These are phyloP conservation scores for Cyberlindnera nakhonratchasimensis DNA, from an alignment of 805 yeast species.

Conservation along the genomic window DNA sequence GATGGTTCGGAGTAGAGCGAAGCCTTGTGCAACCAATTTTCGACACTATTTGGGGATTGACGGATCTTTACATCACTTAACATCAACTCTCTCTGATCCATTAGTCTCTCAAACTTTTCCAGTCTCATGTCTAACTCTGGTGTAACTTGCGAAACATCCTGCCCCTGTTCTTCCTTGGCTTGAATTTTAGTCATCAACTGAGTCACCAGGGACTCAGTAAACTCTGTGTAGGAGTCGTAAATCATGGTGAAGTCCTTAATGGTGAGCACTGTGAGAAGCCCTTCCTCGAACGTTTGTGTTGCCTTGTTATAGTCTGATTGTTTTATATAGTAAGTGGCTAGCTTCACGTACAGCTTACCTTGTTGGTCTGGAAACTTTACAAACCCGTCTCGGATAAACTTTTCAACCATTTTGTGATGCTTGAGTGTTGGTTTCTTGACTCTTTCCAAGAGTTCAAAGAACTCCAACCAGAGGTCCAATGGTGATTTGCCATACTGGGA, in stretches of 20 bases:
- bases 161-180: slow-evolving; percentile 15
- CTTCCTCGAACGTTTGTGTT: slow-evolving; percentile 43
- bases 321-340: slow-evolving; percentile 47
- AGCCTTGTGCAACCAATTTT: slow-evolving; percentile 66
- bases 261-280: slow-evolving; percentile 44
- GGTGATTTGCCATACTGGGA: slow-evolving; percentile 40
- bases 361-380: slow-evolving; percentile 56
- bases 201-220: slow-evolving; percentile 50
- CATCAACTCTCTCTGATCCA: slow-evolving; percentile 54
- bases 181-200: slow-evolving; percentile 14
- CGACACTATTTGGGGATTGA: slow-evolving; percentile 57
- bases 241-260: slow-evolving; percentile 59
- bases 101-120: slow-evolving; percentile 47
- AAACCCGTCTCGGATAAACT: slow-evolving; percentile 34
- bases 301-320: slow-evolving; percentile 35
- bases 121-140: slow-evolving; percentile 43
- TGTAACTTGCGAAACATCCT: slow-evolving; percentile 18
- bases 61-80: slow-evolving; percentile 66
- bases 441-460: slow-evolving; percentile 38
- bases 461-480: slow-evolving; percentile 45
- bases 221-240: slow-evolving; percentile 59
- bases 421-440: slow-evolving; percentile 4
- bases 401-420: slow-evolving; percentile 31
- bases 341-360: slow-evolving; percentile 43
- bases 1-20: slow-evolving; percentile 38